Conservation (phyloP, 2,329 filamentous ascomycete genomes). For the Helotiales sp. region DNA sequence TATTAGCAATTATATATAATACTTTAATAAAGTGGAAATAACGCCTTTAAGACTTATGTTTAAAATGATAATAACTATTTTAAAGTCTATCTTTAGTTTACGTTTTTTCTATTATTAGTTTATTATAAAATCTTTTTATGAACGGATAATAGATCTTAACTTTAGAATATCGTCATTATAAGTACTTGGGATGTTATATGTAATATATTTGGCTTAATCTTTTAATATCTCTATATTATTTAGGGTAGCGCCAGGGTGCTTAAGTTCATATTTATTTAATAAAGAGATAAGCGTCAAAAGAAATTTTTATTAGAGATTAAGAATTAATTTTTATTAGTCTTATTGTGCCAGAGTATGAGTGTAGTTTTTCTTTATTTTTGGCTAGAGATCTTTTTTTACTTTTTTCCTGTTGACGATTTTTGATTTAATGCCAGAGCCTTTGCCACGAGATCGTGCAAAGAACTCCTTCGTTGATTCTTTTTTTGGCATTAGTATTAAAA, state of each 20-base stretch:
- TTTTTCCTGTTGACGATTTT: slow-evolving; percentile 24
- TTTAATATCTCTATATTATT: slow-evolving; percentile 17
- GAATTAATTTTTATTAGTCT: slow-evolving; percentile 18
- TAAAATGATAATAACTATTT: slow-evolving; percentile 18
- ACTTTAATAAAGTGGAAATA: slow-evolving; percentile 10
- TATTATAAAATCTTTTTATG: not conserved
- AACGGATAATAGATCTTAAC: not conserved
- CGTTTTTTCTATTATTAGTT: not conserved
- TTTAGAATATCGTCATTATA: slow-evolving; percentile 16
- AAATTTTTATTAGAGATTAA: slow-evolving; percentile 47
- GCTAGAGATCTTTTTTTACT: slow-evolving; percentile 23
- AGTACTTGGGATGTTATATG: slow-evolving; percentile 12
- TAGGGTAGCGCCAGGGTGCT: slow-evolving; percentile 4
- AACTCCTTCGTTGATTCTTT: slow-evolving; percentile 22
- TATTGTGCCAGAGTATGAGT: slow-evolving; percentile 15
- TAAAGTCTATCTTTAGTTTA: slow-evolving; percentile 15
- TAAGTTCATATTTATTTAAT: slow-evolving; percentile 11
- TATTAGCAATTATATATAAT: slow-evolving; percentile 21
- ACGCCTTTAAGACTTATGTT: slow-evolving; percentile 5
- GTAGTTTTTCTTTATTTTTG: slow-evolving; percentile 26
- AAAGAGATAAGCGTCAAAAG: slow-evolving; percentile 28
- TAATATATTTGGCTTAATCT: slow-evolving; percentile 13
- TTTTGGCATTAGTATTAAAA: slow-evolving; percentile 24
- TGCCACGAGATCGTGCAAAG: slow-evolving; percentile 23
- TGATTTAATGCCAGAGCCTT: slow-evolving; percentile 26